These are phyloP conservation scores for Dactylellina leptospora DNA, from an alignment of 2,329 filamentous ascomycete species.

Conservation along the genomic window DNA sequence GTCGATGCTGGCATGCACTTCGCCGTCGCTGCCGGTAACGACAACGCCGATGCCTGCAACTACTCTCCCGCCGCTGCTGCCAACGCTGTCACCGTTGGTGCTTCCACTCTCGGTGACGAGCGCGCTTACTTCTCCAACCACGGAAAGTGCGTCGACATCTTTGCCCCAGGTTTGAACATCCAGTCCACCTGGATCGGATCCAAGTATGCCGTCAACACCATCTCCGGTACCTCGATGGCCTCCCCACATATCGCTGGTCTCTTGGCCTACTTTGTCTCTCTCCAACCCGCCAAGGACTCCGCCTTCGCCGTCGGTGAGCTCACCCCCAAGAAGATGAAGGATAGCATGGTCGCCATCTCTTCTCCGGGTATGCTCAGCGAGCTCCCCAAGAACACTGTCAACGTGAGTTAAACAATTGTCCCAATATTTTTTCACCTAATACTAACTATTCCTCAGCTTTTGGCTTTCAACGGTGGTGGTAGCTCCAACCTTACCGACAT, in stretches of 20 bases:
- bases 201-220: conserved; percentile 96
- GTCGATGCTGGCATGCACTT: conserved; percentile 87
- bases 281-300: conserved; percentile 88
- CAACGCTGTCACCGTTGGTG: conserved; percentile 94
- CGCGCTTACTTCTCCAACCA: conserved; percentile 99
- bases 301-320: conserved; percentile 89
- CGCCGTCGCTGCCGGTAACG: conserved; percentile 96
- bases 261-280: conserved; percentile 95
- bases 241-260: conserved; percentile 97
- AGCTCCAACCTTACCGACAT: conserved; percentile 89
- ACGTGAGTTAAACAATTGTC: conserved; percentile 66
- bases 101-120: conserved; percentile 89
- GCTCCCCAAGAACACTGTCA: conserved; percentile 84
- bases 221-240: conserved; percentile 99
- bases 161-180: conserved; percentile 91
- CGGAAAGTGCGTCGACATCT: conserved; percentile 89
- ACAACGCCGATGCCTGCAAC: conserved; percentile 98
- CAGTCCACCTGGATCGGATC: conserved; percentile 98
- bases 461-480: conserved; percentile 99
- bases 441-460: conserved; percentile 65
- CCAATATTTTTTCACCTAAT: neutral
- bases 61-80: conserved; percentile 95
- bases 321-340: conserved; percentile 93
- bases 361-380: conserved; percentile 80
- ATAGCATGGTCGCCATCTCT: conserved; percentile 81